Conservation (phyloP, 164 flowering plant genomes). For the Liquidambar formosana region DNA sequence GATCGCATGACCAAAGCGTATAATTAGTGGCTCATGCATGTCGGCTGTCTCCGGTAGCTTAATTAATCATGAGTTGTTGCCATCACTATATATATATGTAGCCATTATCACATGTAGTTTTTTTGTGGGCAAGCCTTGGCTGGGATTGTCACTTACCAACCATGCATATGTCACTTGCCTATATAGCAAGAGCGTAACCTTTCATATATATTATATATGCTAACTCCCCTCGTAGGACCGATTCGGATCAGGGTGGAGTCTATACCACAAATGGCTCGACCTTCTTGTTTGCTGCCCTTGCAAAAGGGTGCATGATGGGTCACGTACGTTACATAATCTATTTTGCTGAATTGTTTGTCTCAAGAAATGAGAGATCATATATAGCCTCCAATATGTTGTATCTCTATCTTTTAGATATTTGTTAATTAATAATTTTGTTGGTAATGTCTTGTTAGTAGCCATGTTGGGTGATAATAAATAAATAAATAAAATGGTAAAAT, state of each 20-base stretch:
- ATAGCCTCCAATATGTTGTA: slow-evolving; percentile 8
- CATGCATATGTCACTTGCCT: slow-evolving; percentile 26
- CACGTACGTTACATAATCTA: slow-evolving; percentile 9
- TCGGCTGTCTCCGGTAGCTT: not conserved
- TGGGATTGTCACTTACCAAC: slow-evolving; percentile 35
- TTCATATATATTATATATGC: not conserved
- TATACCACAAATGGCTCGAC: slow-evolving; percentile 20
- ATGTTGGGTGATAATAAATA: no score
- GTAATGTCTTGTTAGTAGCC: no score
- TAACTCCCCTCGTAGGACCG: slow-evolving; percentile 1
- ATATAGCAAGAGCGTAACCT: not conserved
- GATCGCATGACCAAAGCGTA: no score
- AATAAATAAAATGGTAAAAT: no score
- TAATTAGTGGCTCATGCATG: not conserved
- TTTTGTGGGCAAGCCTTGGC: slow-evolving; percentile 17
- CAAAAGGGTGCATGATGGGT: slow-evolving; percentile 28
- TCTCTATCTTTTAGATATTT: not conserved
- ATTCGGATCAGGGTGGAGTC: slow-evolving; percentile 1
- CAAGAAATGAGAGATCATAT: not conserved
- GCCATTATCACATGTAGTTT: not conserved
- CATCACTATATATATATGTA: not conserved
- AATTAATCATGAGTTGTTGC: slow-evolving; percentile 13
- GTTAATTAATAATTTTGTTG: not conserved
- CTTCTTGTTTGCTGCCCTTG: slow-evolving; percentile 11
- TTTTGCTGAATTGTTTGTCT: slow-evolving; percentile 8